Evolutionary conservation across 148 eudicot species (phyloP), one percentile per base, ranked within the genome.

Genomic region (Arctostaphylos glauca): DNA sequence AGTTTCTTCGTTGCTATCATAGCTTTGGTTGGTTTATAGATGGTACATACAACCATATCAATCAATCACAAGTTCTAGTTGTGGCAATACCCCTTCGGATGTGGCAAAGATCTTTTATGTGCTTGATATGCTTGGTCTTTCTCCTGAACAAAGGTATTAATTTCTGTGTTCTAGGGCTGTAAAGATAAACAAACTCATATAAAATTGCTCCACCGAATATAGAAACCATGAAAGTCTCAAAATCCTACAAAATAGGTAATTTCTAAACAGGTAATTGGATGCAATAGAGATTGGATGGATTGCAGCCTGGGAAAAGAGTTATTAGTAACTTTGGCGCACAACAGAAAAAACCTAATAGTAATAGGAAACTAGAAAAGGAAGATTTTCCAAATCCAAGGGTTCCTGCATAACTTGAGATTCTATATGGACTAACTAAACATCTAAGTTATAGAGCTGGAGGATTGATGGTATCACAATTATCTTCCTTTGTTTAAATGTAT

Each of bases 1-100:
- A 83, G 98, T 94, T 86, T 81, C 84, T 56, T 21, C 78, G 53
- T 77, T 84, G 74, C 76, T 66, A 38, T 18, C 43, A 6, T 47
- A 66, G n/a, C 2, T 58, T 76, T 48, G 10, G 59, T 25, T 49
- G 52, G 31, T 77, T 64, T 59, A 58, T 58, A 47, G 60, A 62
- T 47, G 83, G 55, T 23, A 6, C 46, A 49, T 43, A 44, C 10
- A 41, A 38, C 43, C 41, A 77, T n/a, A 43, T 54, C 23, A 68
- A 52, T 19, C 66, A 10, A 58, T 3, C 75, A 13, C 41, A n/a
- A 48, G 25, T 64, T 15, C 43, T 64, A 64, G 50, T 64, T 80
- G 75, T 31, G 10, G 76, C 23, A 77, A 77, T 9, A 23, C 41
- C 41, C 43, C 70, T 23, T 64, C 25, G 70, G 70, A 64, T 64